Percentiles rank a stretch among this genome's conserved stretches.
Conservation (phyloP, 441 rosid genomes). For the Populus hybrid region DNA sequence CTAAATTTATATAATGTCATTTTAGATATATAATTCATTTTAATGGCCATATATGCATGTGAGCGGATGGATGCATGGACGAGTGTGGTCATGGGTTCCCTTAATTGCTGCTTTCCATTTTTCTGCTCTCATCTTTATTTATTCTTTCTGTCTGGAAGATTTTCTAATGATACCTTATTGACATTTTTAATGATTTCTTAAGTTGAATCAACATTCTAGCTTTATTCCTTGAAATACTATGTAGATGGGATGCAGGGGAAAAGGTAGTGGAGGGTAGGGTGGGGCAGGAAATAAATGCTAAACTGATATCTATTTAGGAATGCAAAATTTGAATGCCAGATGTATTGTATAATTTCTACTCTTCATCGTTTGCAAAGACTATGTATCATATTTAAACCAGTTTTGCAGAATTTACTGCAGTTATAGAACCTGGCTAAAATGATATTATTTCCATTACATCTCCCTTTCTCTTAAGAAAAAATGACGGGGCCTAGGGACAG, state of each 20-base stretch:
- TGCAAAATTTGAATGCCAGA: too few relatives aligned
- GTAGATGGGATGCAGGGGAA: background rate
- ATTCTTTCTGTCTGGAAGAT: background rate
- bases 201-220: background rate
- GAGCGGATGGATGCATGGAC: background rate
- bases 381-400: too few relatives aligned
- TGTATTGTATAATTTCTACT: too few relatives aligned
- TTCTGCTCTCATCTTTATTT: background rate
- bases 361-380: too few relatives aligned
- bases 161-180: background rate
- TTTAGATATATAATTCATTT: background rate
- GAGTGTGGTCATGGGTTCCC: background rate
- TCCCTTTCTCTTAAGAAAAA: too few relatives aligned
- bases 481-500: too few relatives aligned
- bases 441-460: too few relatives aligned
- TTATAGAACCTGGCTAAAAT: too few relatives aligned
- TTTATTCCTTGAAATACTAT: background rate
- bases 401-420: too few relatives aligned
- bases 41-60: background rate
- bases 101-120: constrained; percentile 6
- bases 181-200: background rate
- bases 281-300: background rate
- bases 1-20: background rate
- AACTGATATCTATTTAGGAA: background rate
- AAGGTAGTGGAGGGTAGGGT: background rate